Conservation (phyloP, 495 filamentous ascomycete genomes). For the Penicillium paradoxum region DNA sequence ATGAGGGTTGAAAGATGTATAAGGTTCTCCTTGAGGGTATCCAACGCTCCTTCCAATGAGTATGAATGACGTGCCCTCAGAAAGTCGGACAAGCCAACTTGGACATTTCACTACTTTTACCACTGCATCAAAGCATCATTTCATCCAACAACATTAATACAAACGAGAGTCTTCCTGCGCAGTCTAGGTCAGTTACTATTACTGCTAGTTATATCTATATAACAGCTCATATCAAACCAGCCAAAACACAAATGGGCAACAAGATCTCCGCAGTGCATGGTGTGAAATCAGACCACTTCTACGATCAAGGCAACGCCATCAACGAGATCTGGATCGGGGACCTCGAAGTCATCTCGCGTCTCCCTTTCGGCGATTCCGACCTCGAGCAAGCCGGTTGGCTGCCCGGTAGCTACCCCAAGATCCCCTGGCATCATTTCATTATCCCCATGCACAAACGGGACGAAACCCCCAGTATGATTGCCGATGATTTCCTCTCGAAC, state of each 20-base stretch:
- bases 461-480: background rate
- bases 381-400: slow-evolving; percentile 34
- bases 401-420: slow-evolving; percentile 27
- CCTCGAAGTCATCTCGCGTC: slow-evolving; percentile 33
- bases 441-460: slow-evolving; percentile 33
- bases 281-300: slow-evolving; percentile 31
- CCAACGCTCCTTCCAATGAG: too few species aligned
- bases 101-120: too few species aligned
- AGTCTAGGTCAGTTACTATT: background rate
- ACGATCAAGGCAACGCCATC: slow-evolving; percentile 33
- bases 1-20: too few species aligned
- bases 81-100: too few species aligned
- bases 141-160: background rate
- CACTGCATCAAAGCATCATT: background rate
- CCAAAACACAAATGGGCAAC: slow-evolving; percentile 24
- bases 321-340: slow-evolving; percentile 38
- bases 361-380: slow-evolving; percentile 36
- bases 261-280: slow-evolving; percentile 31
- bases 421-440: slow-evolving; percentile 41
- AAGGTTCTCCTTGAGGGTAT: too few species aligned
- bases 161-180: background rate
- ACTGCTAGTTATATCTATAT: background rate
- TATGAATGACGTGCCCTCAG: too few species aligned
- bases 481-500: background rate
- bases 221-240: background rate